phyloP scores from a whole-genome alignment of 306 rosid species.

The Coriaria nepalensis region DNA sequence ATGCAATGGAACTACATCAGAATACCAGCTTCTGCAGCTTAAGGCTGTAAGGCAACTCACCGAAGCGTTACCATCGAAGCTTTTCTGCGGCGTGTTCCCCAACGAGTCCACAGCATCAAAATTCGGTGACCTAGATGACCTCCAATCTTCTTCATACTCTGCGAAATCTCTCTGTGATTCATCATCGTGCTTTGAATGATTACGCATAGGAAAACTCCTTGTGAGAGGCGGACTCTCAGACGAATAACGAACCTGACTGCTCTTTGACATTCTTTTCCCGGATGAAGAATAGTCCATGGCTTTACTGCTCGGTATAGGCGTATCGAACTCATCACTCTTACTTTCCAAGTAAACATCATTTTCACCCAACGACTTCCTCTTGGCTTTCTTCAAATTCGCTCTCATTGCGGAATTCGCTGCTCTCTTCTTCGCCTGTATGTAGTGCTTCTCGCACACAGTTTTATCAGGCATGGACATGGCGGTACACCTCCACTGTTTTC shows the following conservation, averaged over 20 bases:
- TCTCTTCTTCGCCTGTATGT: constrained; percentile 91
- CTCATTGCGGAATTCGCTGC: constrained; percentile 98
- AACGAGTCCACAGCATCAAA: constrained; percentile 43
- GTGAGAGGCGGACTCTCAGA: constrained; percentile 25
- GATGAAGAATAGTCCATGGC: constrained; percentile 23
- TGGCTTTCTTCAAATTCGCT: constrained; percentile 83
- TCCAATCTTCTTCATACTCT: constrained; percentile 51
- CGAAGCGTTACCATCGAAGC: constrained; percentile 56
- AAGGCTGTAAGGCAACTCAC: constrained; percentile 27
- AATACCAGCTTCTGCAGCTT: background rate
- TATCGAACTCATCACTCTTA: constrained; percentile 65
- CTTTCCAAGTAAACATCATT: constrained; percentile 49
- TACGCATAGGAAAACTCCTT: constrained; percentile 22
- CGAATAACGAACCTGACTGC: constrained; percentile 39
- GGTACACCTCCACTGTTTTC: constrained; percentile 97
- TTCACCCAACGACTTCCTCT: constrained; percentile 55
- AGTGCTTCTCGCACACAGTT: constrained; percentile 95
- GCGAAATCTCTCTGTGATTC: constrained; percentile 31
- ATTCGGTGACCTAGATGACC: constrained; percentile 29
- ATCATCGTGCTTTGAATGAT: constrained; percentile 20
- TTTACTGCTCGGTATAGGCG: constrained; percentile 28
- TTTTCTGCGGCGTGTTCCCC: constrained; percentile 34
- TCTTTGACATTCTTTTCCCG: constrained; percentile 49
- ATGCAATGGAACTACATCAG: background rate
- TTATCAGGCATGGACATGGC: constrained; percentile 98